Percentiles rank a stretch among this genome's conserved stretches.
Evolutionary conservation across 176 grass and related monocot species (phyloP).

Genomic region (Coix lacrymajobi): DNA sequence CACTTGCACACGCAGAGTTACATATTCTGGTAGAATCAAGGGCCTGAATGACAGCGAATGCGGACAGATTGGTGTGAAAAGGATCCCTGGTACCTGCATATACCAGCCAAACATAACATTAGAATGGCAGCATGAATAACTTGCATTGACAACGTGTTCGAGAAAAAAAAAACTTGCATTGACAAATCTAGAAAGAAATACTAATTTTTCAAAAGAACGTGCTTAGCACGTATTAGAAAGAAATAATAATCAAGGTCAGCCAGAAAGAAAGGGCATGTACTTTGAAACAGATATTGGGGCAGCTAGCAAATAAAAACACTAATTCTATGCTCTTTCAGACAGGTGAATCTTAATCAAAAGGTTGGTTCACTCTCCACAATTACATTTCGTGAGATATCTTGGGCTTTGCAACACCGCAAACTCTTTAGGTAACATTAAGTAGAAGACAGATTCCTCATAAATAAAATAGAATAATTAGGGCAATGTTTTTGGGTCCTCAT

Average conservation of each 20-base stretch:
- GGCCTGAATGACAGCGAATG: conserved; percentile 92
- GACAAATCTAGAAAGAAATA: no score
- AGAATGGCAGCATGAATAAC: neutral
- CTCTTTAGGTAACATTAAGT: neutral
- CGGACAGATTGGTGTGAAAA: conserved; percentile 96
- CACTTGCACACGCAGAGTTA: conserved; percentile 78
- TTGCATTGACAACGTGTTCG: neutral
- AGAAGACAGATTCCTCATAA: neutral
- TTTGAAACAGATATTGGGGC: neutral
- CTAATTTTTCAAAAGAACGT: no score
- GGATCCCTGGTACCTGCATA: conserved; percentile 83
- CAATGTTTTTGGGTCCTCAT: neutral
- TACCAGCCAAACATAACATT: conserved; percentile 15
- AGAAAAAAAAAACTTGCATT: no score
- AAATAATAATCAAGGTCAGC: neutral
- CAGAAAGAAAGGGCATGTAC: neutral
- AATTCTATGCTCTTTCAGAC: neutral
- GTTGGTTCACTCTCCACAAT: neutral
- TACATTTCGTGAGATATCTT: conserved; percentile 4
- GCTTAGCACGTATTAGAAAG: no score
- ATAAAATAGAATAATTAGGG: neutral
- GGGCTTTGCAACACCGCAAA: neutral
- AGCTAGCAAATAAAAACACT: neutral
- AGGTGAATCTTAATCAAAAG: neutral
- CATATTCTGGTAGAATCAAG: conserved; percentile 83